Base-by-base conservation (phyloP, 208 protist genomes). In the Acanthamoeba lenticulata region DNA sequence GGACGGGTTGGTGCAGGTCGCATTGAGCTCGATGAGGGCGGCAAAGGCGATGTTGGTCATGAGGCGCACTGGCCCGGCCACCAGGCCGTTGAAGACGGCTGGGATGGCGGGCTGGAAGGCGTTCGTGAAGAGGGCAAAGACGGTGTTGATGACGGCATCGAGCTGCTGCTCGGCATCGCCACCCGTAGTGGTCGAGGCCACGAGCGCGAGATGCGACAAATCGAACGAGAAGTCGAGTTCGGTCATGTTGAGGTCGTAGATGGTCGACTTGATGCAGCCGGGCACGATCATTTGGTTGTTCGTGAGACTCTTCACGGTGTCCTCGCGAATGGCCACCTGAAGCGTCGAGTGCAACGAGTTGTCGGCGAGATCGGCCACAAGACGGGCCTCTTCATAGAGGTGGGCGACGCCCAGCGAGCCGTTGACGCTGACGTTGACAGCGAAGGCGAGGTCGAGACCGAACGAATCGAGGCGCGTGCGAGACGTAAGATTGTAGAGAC, bases 121-220 rank as follows among this genome's bases (percentile, higher is more conserved):
- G 27, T 24, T 29, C 13, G 62, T 77, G 7, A 94, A 32, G 11
- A 94, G 57, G 2, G 36, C 44, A 24, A 94, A 47, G 85, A 92
- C 21, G 49, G 36, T 92, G 93, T 83, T 88, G 93, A 94, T 67
- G 67, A 67, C 83, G 24, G 36, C 36, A 47, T 94, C 93, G 34
- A 94, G 65, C 40, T 94, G 36, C 55, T 49, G 40, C 85, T 94
- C 93, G 19, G 52, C 52, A 47, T 32, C 45, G 85, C 85, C 85
- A n/a, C n/a, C n/a, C n/a, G n/a, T n/a, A n/a, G n/a, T n/a, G 34
- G 40, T 62, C 11, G 86, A 24, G 11, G 85, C 34, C 27, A 60
- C 36, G 34, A 94, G 44, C 67, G 60, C 15, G 36, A 93, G 55
- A 19, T 79, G 55, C 0, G 49, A 17, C 19, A 94, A 45, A 19